These are phyloP conservation scores for Sugiyamaella chiloensis DNA, from an alignment of 805 yeast species.

Conservation along the genomic window DNA sequence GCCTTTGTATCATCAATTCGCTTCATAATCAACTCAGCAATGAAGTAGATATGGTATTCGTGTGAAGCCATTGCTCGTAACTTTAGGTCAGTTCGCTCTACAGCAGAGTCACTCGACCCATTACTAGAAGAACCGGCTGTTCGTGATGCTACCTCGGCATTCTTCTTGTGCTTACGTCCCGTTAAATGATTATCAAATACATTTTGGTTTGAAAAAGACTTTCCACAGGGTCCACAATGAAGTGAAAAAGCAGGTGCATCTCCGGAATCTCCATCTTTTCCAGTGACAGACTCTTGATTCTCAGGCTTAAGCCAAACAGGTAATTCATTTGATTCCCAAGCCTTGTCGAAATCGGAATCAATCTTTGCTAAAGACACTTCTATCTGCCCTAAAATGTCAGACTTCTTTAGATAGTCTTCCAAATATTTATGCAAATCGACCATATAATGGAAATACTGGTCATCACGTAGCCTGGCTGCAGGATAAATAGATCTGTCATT, in stretches of 20 bases:
- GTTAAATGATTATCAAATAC: slow-evolving; percentile 66
- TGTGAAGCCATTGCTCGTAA: slow-evolving; percentile 28
- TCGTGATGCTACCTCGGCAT: slow-evolving; percentile 25
- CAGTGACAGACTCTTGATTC: not conserved
- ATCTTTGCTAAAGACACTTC: slow-evolving; percentile 32
- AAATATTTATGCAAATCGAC: slow-evolving; percentile 49
- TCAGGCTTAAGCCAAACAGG: slow-evolving; percentile 9
- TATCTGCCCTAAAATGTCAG: slow-evolving; percentile 48
- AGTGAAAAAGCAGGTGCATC: slow-evolving; percentile 24
- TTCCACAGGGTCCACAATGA: slow-evolving; percentile 64
- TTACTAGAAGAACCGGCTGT: not conserved
- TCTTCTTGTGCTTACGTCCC: slow-evolving; percentile 74
- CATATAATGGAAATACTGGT: slow-evolving; percentile 46
- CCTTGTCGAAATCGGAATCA: slow-evolving; percentile 27
- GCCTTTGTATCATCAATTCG: slow-evolving; percentile 50
- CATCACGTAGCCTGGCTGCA: slow-evolving; percentile 25
- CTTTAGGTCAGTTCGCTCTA: slow-evolving; percentile 5
- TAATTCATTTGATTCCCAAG: slow-evolving; percentile 24
- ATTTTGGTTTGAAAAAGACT: slow-evolving; percentile 56
- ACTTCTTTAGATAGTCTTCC: slow-evolving; percentile 42
- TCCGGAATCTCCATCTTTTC: too few relatives aligned
- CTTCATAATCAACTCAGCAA: slow-evolving; percentile 39
- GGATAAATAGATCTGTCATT: slow-evolving; percentile 28
- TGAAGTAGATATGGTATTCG: slow-evolving; percentile 41
- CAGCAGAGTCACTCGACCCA: not conserved